Percentiles rank a stretch among this genome's conserved stretches.
Evolutionary conservation across 805 yeast genomes (phyloP).

Genomic region (Hanseniaspora clermontiae): DNA sequence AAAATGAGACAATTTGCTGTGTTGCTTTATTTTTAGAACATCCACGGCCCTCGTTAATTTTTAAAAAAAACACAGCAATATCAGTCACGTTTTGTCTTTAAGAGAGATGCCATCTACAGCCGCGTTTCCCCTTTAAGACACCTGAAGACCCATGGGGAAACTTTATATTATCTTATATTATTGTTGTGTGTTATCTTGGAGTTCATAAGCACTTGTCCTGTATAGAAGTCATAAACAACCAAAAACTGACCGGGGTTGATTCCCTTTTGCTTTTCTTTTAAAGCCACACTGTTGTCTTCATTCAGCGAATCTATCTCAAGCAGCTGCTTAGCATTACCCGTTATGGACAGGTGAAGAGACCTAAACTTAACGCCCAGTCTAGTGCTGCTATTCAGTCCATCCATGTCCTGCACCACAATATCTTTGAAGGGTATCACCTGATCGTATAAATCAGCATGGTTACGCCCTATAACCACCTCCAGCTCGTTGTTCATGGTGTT

Average conservation of each 20-base stretch:
- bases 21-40: not conserved
- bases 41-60: too few species aligned
- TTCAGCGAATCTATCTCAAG: not conserved
- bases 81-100: too few species aligned
- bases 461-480: constrained; percentile 61
- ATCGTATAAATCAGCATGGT: constrained; percentile 41
- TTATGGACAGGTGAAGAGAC: not conserved
- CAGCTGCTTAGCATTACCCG: not conserved
- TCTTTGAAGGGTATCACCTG: not conserved
- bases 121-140: too few species aligned
- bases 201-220: not conserved
- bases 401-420: not conserved
- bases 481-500: constrained; percentile 51
- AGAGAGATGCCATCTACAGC: too few species aligned
- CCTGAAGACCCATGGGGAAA: not conserved
- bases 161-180: not conserved
- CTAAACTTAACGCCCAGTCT: not conserved
- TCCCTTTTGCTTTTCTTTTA: not conserved
- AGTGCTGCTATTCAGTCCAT: not conserved
- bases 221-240: constrained; percentile 1
- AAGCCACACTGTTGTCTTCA: not conserved
- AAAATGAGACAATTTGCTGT: not conserved
- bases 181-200: not conserved
- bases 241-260: constrained; percentile 1
- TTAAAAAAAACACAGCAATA: too few species aligned